Conservation (phyloP, 1,284 basidiomycete genomes). For the Inonotus hispidus region DNA sequence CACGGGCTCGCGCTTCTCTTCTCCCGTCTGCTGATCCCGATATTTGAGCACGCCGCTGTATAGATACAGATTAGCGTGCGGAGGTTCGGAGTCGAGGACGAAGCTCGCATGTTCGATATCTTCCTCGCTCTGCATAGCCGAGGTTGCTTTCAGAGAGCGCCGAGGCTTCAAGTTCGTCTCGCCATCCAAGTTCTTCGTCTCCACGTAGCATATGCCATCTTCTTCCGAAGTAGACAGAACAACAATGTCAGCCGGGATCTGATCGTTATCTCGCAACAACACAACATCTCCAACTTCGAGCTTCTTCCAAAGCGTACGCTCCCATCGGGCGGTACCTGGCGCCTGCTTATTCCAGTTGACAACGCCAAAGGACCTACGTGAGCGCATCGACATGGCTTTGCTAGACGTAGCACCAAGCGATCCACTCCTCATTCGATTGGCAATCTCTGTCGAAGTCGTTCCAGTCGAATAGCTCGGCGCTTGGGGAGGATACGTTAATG, state of each 20-base stretch:
- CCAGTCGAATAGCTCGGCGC: constrained; percentile 22
- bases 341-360: constrained; percentile 71
- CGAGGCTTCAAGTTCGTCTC: constrained; percentile 95
- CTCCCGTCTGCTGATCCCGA: constrained; percentile 44
- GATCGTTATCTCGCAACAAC: constrained; percentile 87
- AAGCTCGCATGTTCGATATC: constrained; percentile 87
- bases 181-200: constrained; percentile 95
- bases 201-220: constrained; percentile 83
- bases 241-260: constrained; percentile 92
- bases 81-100: constrained; percentile 87
- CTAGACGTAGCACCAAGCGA: constrained; percentile 29
- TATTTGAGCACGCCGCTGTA: constrained; percentile 87
- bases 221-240: constrained; percentile 84
- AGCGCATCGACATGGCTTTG: constrained; percentile 52
- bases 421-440: constrained; percentile 5
- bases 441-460: background rate
- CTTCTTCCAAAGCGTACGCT: constrained; percentile 97
- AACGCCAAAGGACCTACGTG: constrained; percentile 57
- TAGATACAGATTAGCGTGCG: constrained; percentile 89
- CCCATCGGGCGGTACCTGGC: constrained; percentile 80
- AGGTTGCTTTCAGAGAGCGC: constrained; percentile 73
- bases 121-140: constrained; percentile 78
- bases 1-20: constrained; percentile 59
- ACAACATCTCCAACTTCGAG: constrained; percentile 97
- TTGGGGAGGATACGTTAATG: constrained; percentile 58